Conservation (phyloP, 2,329 filamentous ascomycete genomes). For the Monosporascus sp. region DNA sequence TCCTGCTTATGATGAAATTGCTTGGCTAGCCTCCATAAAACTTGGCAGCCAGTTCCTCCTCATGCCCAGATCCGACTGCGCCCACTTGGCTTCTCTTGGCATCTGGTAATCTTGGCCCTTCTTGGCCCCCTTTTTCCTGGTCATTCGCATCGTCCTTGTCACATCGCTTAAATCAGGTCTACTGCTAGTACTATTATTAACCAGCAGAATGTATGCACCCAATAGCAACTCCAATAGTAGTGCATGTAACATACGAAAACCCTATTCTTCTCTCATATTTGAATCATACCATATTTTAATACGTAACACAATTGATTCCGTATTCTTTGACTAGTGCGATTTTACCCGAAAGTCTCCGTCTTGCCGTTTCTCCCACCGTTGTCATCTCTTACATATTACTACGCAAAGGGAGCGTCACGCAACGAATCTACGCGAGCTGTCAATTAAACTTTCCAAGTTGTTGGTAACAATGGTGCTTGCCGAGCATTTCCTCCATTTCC, state of each 20-base stretch:
- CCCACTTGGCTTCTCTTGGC: conserved; percentile 15
- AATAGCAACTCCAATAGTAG: not conserved
- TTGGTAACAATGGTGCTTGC: not conserved
- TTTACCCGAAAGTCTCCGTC: too few relatives aligned
- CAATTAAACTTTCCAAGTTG: too few relatives aligned
- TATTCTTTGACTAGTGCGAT: not conserved
- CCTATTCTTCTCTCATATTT: not conserved
- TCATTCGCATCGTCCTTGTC: not conserved
- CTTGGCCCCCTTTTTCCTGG: conserved; percentile 10
- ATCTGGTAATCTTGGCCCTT: conserved; percentile 4
- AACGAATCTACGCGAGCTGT: too few relatives aligned
- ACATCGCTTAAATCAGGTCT: not conserved
- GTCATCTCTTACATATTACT: too few relatives aligned
- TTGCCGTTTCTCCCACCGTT: too few relatives aligned
- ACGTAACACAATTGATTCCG: not conserved
- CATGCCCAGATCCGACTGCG: conserved; percentile 23
- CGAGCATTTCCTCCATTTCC: not conserved
- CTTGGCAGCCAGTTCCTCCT: conserved; percentile 20
- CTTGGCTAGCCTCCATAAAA: conserved; percentile 8
- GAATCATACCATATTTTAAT: not conserved
- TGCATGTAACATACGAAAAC: not conserved
- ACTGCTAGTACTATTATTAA: not conserved
- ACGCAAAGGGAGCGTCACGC: too few relatives aligned
- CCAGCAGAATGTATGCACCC: not conserved
- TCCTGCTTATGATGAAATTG: conserved; percentile 9